Evolutionary conservation across 805 yeast species (phyloP), one percentile per base, ranked within the genome.

Genomic region (Soucietia sequanensis): DNA sequence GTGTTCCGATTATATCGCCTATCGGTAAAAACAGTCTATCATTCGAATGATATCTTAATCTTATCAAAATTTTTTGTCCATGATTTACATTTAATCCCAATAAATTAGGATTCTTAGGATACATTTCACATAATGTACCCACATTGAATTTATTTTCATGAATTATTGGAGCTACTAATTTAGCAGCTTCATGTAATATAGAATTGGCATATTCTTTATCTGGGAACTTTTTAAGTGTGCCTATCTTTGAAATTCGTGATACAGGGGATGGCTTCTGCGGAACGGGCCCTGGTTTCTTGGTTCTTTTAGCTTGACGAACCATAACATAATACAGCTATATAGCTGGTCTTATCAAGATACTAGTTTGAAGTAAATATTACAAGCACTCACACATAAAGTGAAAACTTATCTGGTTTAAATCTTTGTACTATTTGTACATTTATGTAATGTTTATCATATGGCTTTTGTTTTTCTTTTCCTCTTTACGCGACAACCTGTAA

Each of bases 1-100:
- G 75, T 0, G 96, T 88, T 1, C 89, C 95, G 17, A 90, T 52
- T 2, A 90, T 60, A 33, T 79, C 80, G 3, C 78, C 70, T 58
- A 81, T 62, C 1, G 89, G 81, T 13, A 80, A 54, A 54, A 90
- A 89, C 57, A 54, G 58, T 10, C 57, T 37, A n/a, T 58, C 59
- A 37, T 83, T 75, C 14, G 62, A 56, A 5, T 79, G 76, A 20
- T 74, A 72, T 37, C 98, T 66, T 23, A 91, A 62, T 38, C 97
- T 57, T 8, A 91, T 51, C 53, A 82, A 71, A 13, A 91, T 79
- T 54, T 83, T 84, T 39, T 65, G 65, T 1, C 98, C 98, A 5
- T 60, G 60, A 52, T 87, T 87, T 6, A 88, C 88, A 56, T 91
- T 91, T 43, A 89, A 61, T 0, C 98, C 98, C 9, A 90, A 61